phyloP scores from a whole-genome alignment of 2,329 filamentous ascomycete genomes.

The Pseudogymnoascus sp. region DNA sequence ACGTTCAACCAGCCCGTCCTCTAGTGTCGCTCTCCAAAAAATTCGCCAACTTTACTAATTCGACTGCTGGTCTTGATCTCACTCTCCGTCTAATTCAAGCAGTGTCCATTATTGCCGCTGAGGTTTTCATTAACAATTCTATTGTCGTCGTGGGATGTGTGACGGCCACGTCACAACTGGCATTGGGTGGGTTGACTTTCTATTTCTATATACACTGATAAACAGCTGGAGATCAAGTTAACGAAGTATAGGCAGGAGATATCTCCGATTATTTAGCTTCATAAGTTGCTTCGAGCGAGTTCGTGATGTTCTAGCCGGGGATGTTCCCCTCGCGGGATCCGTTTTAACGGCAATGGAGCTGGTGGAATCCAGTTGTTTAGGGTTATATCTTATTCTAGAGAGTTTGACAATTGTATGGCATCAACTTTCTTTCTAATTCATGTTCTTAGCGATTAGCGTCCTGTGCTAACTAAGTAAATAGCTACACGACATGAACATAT shows the following conservation, averaged over 20 bases:
- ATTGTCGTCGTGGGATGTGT: neutral
- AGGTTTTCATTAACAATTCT: neutral
- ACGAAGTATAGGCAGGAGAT: conserved; percentile 12
- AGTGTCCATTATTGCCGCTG: conserved; percentile 14
- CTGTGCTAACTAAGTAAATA: neutral
- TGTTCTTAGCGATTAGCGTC: neutral
- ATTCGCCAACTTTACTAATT: conserved; percentile 22
- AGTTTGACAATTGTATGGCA: conserved; percentile 5
- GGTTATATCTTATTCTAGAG: conserved; percentile 3
- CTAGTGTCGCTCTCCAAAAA: conserved; percentile 16
- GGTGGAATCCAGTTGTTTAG: conserved; percentile 2
- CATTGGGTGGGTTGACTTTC: neutral
- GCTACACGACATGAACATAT: conserved; percentile 15
- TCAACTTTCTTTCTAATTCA: neutral
- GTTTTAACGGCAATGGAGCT: neutral
- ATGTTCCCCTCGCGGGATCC: neutral
- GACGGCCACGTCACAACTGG: neutral
- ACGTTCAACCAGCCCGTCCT: neutral
- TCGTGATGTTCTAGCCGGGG: neutral
- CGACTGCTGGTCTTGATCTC: conserved; percentile 19
- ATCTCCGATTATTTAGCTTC: conserved; percentile 13
- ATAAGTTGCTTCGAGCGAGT: conserved; percentile 11
- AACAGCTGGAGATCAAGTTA: neutral
- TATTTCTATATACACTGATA: neutral
- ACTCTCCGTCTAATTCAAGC: conserved; percentile 20